Conservation (phyloP, 2,329 filamentous ascomycete genomes). For the Laburnicola sp. region DNA sequence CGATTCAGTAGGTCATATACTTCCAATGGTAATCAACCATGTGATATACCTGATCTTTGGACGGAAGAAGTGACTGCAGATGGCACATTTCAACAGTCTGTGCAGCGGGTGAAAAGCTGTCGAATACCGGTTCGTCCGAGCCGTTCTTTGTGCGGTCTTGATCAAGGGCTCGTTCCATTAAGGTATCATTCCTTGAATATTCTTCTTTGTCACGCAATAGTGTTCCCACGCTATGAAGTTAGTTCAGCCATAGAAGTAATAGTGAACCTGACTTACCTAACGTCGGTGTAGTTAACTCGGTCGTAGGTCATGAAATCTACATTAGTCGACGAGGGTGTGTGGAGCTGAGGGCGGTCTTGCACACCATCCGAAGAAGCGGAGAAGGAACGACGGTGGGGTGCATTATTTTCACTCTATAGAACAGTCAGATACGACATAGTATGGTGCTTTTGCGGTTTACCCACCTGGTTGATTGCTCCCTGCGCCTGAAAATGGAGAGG, state of each 20-base stretch:
- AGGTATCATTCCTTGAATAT: conserved; percentile 13
- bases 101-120: conserved; percentile 29
- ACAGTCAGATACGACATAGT: background rate
- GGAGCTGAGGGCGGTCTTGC: background rate
- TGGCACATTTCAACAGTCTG: conserved; percentile 30
- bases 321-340: conserved; percentile 11
- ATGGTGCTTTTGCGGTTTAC: background rate
- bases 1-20: conserved; percentile 46
- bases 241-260: no score
- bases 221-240: conserved; percentile 18
- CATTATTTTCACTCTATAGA: background rate
- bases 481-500: conserved; percentile 1
- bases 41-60: conserved; percentile 23
- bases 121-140: conserved; percentile 10
- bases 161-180: conserved; percentile 21
- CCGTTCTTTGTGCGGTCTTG: conserved; percentile 17
- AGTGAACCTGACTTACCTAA: conserved; percentile 8
- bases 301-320: conserved; percentile 29
- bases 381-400: background rate
- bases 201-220: conserved; percentile 30
- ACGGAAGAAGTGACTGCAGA: conserved; percentile 46
- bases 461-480: background rate
- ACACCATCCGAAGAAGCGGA: conserved; percentile 3
- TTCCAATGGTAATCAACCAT: conserved; percentile 47
- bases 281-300: conserved; percentile 26